Percentiles rank a stretch among this genome's conserved stretches.
phyloP scores from a whole-genome alignment of 768 basidiomycete species.

The Lactifluus pinguis region DNA sequence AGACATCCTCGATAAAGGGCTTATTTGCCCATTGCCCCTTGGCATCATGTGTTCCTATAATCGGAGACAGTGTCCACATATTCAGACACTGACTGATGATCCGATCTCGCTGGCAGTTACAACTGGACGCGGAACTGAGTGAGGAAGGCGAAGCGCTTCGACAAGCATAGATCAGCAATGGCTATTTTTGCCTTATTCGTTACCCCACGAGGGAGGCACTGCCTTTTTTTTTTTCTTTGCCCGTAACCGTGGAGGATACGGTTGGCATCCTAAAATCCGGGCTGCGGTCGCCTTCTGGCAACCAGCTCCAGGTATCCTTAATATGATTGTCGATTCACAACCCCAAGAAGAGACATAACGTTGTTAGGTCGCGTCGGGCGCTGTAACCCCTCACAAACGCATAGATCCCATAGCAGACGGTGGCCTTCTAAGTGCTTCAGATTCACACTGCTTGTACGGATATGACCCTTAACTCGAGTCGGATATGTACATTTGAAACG shows the following conservation, averaged over 20 bases:
- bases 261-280: constrained; percentile 24
- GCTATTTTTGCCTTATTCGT: constrained; percentile 41
- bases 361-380: constrained; percentile 53
- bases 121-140: not conserved
- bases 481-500: too few species aligned
- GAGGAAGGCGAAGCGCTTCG: constrained; percentile 21
- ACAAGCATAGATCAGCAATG: constrained; percentile 47
- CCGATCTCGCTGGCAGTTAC: constrained; percentile 22
- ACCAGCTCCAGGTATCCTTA: constrained; percentile 38
- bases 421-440: constrained; percentile 23
- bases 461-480: too few species aligned
- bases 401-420: constrained; percentile 36
- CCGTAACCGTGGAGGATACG: constrained; percentile 31
- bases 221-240: constrained; percentile 31
- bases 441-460: constrained; percentile 39
- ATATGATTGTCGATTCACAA: not conserved
- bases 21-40: not conserved
- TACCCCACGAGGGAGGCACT: constrained; percentile 39
- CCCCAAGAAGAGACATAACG: constrained; percentile 28
- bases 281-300: constrained; percentile 33
- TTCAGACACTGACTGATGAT: constrained; percentile 24
- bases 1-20: not conserved
- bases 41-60: constrained; percentile 18
- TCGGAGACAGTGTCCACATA: constrained; percentile 46
- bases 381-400: constrained; percentile 49